phyloP scores from a whole-genome alignment of 371 early-diverging fungal species.

The Chytridiales sp. region DNA sequence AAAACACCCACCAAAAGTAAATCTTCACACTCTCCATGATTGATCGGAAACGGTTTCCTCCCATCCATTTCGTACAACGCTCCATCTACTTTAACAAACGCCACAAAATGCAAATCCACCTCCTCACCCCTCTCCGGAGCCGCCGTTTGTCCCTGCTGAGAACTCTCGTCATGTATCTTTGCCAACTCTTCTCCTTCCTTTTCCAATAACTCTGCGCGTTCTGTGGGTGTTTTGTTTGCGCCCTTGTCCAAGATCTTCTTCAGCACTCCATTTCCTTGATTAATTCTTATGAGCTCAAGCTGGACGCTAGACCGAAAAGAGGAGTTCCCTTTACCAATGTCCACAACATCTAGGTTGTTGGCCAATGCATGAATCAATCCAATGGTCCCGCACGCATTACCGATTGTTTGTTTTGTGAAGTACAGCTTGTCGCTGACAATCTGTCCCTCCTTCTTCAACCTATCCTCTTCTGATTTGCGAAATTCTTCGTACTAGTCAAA shows the following conservation, averaged over 20 bases:
- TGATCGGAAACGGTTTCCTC: conserved; percentile 73
- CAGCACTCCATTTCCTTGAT: conserved; percentile 58
- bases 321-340: conserved; percentile 13
- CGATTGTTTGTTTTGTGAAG: conserved; percentile 85
- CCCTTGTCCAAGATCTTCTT: conserved; percentile 62
- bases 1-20: background rate
- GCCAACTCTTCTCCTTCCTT: conserved; percentile 45
- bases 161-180: conserved; percentile 46
- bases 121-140: conserved; percentile 69
- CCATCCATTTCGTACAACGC: conserved; percentile 88
- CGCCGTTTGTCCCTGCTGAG: conserved; percentile 77
- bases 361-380: conserved; percentile 51
- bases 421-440: conserved; percentile 56
- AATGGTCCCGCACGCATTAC: conserved; percentile 79
- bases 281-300: too few relatives aligned
- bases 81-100: conserved; percentile 72
- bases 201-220: conserved; percentile 72
- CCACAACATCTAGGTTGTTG: conserved; percentile 41
- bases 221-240: conserved; percentile 59
- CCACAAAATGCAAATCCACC: conserved; percentile 81
- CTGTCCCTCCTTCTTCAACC: conserved; percentile 53
- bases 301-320: too few relatives aligned
- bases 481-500: conserved; percentile 54
- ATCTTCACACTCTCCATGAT: conserved; percentile 65
- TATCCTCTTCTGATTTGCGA: conserved; percentile 55